Evolutionary conservation across 805 yeast genomes (phyloP).

Genomic region (Cyberlindnera suaveolens): DNA sequence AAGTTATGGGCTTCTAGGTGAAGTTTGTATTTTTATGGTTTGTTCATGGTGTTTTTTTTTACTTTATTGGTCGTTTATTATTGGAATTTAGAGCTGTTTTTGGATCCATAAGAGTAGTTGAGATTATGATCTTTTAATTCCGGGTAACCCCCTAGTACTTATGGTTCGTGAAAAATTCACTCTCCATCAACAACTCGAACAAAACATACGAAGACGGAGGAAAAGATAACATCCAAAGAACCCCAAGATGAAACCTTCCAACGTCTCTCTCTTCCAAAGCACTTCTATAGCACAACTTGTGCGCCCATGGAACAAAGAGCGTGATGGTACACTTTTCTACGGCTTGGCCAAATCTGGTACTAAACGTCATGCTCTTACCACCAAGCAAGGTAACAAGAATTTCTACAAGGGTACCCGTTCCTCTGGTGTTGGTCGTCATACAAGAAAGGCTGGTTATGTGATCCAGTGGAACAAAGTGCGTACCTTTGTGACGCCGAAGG

Average conservation of each 20-base stretch:
- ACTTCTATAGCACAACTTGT: conserved; percentile 45
- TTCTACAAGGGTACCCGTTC: conserved; percentile 96
- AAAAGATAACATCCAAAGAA: not conserved
- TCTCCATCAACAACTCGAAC: not conserved
- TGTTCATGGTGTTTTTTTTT: not conserved
- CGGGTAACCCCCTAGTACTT: not conserved
- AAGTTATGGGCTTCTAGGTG: no score
- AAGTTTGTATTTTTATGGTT: no score
- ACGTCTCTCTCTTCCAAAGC: conserved; percentile 39
- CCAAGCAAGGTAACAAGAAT: conserved; percentile 92
- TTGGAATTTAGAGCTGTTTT: not conserved
- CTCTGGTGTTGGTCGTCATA: conserved; percentile 81
- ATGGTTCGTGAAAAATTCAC: not conserved
- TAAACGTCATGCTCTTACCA: conserved; percentile 75
- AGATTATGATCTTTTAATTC: not conserved
- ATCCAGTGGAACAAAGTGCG: conserved; percentile 83
- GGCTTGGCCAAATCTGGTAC: conserved; percentile 76
- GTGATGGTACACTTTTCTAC: conserved; percentile 79
- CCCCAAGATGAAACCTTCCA: conserved; percentile 40
- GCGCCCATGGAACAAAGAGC: conserved; percentile 85
- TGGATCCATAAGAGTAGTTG: no score
- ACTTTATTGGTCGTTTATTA: not conserved
- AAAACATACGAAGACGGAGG: not conserved
- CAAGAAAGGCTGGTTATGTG: conserved; percentile 66
- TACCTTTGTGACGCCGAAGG: conserved; percentile 77